Evolutionary conservation across 768 basidiomycete genomes (phyloP).

Genomic region (Kwoniella heveanensis): DNA sequence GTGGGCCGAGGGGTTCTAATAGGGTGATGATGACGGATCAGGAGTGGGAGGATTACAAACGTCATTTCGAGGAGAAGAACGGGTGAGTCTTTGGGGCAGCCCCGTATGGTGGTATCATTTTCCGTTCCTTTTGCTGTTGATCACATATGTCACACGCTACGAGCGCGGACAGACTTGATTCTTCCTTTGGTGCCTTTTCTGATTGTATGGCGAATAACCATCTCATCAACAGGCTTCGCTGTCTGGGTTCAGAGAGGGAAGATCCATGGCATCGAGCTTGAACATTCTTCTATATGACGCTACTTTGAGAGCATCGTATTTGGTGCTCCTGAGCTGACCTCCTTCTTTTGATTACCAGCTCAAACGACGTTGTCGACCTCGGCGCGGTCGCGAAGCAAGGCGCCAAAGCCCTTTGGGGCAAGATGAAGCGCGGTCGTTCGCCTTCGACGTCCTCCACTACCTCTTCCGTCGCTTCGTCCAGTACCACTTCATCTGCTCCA

Average conservation of each 20-base stretch:
- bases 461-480: slow-evolving; percentile 3
- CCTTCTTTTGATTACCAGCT: not conserved
- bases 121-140: too few relatives aligned
- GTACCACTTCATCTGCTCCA: not conserved
- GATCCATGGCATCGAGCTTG: too few relatives aligned
- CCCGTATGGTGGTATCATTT: too few relatives aligned
- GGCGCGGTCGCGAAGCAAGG: slow-evolving; percentile 42
- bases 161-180: too few relatives aligned
- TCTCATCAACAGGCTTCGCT: too few relatives aligned
- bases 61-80: slow-evolving; percentile 27
- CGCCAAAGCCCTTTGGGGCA: slow-evolving; percentile 49
- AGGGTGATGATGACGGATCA: slow-evolving; percentile 45
- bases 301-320: too few relatives aligned
- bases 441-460: slow-evolving; percentile 8
- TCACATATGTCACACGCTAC: too few relatives aligned
- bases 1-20: not conserved
- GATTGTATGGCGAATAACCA: too few relatives aligned
- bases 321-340: too few relatives aligned
- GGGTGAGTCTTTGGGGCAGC: slow-evolving; percentile 17
- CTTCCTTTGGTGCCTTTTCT: too few relatives aligned
- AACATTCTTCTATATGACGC: too few relatives aligned
- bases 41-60: slow-evolving; percentile 50
- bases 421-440: slow-evolving; percentile 28
- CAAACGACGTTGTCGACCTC: slow-evolving; percentile 42
- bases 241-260: too few relatives aligned